These are phyloP conservation scores for Stemphylium beticola DNA, from an alignment of 2,329 filamentous ascomycete genomes.

Conservation along the genomic window DNA sequence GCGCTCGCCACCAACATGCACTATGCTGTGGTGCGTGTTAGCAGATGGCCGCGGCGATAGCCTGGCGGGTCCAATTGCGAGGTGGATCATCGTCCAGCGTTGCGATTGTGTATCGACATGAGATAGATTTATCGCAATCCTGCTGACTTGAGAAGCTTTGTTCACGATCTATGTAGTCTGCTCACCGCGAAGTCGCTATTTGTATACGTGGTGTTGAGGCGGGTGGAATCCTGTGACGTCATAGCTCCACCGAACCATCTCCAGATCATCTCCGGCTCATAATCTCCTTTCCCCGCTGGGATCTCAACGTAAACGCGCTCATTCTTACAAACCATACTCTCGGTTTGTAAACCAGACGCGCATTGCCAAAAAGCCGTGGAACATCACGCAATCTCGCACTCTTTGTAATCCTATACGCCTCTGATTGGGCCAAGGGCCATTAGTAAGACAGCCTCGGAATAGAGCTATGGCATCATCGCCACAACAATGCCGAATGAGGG, in stretches of 20 bases:
- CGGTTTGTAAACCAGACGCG: not conserved
- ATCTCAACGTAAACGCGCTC: not conserved
- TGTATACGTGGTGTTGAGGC: not conserved
- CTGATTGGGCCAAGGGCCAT: slow-evolving; percentile 27
- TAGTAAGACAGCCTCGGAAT: slow-evolving; percentile 41
- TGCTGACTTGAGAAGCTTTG: not conserved
- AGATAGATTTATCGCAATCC: too few species aligned
- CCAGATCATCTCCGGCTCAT: slow-evolving; percentile 3
- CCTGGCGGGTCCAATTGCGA: not conserved
- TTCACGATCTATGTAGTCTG: too few species aligned
- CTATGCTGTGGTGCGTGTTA: not conserved
- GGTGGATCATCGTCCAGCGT: not conserved
- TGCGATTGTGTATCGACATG: not conserved
- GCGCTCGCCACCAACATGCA: not conserved
- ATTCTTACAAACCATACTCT: slow-evolving; percentile 11
- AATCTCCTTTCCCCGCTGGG: not conserved
- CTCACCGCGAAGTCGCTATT: not conserved
- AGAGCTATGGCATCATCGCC: slow-evolving; percentile 44
- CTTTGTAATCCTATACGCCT: slow-evolving; percentile 33
- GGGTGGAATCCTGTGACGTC: not conserved
- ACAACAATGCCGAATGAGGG: slow-evolving; percentile 26
- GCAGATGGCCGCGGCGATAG: too few species aligned
- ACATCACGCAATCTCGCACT: slow-evolving; percentile 31
- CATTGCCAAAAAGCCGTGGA: not conserved
- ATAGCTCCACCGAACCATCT: not conserved